A percentile compares a stretch with the other conserved stretches of the same genome.
phyloP scores from a whole-genome alignment of 2,329 filamentous ascomycete genomes.

The Tolypocladium ovalisporum region DNA sequence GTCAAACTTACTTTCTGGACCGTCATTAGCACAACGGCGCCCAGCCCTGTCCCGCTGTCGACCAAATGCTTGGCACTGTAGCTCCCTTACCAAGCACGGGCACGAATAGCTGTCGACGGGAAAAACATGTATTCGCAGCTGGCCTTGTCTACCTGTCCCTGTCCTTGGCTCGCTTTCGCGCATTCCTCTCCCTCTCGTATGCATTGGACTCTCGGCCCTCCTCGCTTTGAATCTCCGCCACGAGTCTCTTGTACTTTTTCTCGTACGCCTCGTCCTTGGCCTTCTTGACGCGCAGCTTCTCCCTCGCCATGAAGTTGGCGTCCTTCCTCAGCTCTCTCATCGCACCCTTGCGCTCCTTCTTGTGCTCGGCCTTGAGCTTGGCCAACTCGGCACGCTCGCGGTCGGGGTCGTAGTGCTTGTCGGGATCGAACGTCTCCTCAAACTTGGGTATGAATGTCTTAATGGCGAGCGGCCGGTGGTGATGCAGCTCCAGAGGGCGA shows the following conservation, averaged over 20 bases:
- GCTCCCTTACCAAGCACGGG: background rate
- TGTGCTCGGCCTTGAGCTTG: slow-evolving; percentile 83
- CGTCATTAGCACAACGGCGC: no score
- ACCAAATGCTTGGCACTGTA: no score
- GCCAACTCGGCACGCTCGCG: slow-evolving; percentile 75
- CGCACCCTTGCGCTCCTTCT: slow-evolving; percentile 89
- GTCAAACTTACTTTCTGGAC: no score
- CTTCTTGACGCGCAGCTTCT: slow-evolving; percentile 87
- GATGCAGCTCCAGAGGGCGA: slow-evolving; percentile 74
- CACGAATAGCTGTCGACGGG: background rate
- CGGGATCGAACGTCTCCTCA: slow-evolving; percentile 87
- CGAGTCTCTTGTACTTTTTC: slow-evolving; percentile 84
- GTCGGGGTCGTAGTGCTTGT: slow-evolving; percentile 95
- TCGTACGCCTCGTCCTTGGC: slow-evolving; percentile 88
- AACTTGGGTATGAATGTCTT: slow-evolving; percentile 87
- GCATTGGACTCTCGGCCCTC: slow-evolving; percentile 78
- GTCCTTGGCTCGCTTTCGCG: slow-evolving; percentile 55
- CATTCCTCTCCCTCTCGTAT: slow-evolving; percentile 78
- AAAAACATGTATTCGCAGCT: background rate
- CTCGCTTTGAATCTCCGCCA: slow-evolving; percentile 92
- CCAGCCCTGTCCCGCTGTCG: no score
- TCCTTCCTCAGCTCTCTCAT: slow-evolving; percentile 93
- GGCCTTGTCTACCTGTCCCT: slow-evolving; percentile 28
- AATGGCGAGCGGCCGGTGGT: slow-evolving; percentile 81
- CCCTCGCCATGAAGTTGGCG: slow-evolving; percentile 82